phyloP scores from a whole-genome alignment of 306 rosid genomes.

The Senna tora region DNA sequence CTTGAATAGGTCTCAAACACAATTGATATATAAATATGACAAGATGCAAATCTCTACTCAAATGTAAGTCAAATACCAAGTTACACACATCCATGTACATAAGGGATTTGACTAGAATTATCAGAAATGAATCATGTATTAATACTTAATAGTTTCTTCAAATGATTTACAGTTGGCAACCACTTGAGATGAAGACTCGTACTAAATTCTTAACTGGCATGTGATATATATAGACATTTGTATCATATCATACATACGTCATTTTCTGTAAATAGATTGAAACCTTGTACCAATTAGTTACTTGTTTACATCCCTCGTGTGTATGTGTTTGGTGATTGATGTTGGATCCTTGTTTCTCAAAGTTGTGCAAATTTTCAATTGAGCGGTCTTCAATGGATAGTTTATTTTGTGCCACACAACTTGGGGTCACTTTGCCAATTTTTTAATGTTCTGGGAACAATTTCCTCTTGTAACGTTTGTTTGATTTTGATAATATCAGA shows the following conservation, averaged over 20 bases:
- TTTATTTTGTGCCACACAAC: slow-evolving; percentile 15
- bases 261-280: not conserved
- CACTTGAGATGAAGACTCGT: slow-evolving; percentile 5
- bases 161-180: slow-evolving; percentile 16
- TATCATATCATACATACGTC: not conserved
- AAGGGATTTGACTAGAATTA: slow-evolving; percentile 13
- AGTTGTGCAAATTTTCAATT: slow-evolving; percentile 14
- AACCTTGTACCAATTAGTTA: not conserved
- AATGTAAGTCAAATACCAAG: too few relatives aligned
- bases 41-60: too few relatives aligned
- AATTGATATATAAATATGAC: too few relatives aligned
- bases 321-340: not conserved
- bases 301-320: not conserved
- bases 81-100: not conserved
- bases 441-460: not conserved
- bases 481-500: slow-evolving; percentile 45
- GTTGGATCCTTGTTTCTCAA: not conserved
- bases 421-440: slow-evolving; percentile 9
- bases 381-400: not conserved
- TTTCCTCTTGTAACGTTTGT: slow-evolving; percentile 7
- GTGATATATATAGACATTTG: not conserved
- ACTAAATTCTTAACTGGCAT: not conserved
- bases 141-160: slow-evolving; percentile 8
- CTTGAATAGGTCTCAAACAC: too few relatives aligned
- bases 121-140: not conserved